Evolutionary conservation across 169 alveolate genomes (phyloP).

Genomic region (Toxoplasma gondii): DNA sequence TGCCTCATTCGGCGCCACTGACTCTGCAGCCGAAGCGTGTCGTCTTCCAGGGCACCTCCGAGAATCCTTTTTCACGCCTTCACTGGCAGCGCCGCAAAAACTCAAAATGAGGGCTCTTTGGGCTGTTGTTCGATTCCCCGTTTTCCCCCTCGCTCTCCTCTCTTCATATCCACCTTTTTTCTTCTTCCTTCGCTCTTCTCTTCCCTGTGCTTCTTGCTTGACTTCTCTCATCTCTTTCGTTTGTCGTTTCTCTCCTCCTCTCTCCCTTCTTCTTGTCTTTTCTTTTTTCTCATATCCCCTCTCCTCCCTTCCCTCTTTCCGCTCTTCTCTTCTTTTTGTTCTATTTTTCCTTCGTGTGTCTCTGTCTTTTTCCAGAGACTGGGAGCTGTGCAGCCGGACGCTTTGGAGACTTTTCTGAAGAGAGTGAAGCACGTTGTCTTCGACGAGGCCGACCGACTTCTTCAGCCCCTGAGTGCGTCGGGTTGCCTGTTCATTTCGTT

Average conservation of each 20-base stretch:
- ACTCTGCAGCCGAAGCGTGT: too few species aligned
- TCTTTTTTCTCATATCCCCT: neutral
- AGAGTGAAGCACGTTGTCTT: neutral
- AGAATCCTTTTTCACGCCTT: too few species aligned
- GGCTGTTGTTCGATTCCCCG: neutral
- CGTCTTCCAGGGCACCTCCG: too few species aligned
- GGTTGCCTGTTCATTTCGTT: neutral
- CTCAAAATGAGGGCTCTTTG: too few species aligned
- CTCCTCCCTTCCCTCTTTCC: neutral
- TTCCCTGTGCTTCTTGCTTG: neutral
- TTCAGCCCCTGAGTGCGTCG: neutral
- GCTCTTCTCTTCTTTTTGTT: neutral
- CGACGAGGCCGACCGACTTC: neutral
- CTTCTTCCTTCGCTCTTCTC: neutral
- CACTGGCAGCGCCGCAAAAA: too few species aligned
- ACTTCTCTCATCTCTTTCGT: neutral
- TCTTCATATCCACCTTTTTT: neutral
- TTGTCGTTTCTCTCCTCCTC: neutral
- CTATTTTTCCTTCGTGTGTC: neutral
- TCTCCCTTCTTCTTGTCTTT: neutral
- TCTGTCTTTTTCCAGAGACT: neutral
- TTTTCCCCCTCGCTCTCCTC: neutral
- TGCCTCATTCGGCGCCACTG: too few species aligned
- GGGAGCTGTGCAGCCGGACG: neutral
- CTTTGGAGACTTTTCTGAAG: neutral